A percentile compares a stretch with the other conserved stretches of the same genome.
Evolutionary conservation across 225 moss, liverwort and hornwort species (phyloP).

Genomic region (Sphagnum tenellum): DNA sequence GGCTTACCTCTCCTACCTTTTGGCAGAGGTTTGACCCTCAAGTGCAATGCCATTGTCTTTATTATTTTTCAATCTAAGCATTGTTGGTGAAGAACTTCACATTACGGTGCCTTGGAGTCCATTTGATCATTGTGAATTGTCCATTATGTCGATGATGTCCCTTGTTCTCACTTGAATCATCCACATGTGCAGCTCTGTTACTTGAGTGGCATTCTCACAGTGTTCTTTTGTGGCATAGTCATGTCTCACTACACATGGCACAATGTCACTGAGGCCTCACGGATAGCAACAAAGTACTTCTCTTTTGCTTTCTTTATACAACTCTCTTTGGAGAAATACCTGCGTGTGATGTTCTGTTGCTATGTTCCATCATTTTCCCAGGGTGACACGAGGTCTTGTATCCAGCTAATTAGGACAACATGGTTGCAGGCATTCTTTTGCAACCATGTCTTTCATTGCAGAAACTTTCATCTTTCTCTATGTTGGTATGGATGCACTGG

Average conservation of each 20-base stretch:
- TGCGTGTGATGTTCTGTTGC: not conserved
- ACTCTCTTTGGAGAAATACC: not conserved
- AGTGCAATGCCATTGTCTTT: not conserved
- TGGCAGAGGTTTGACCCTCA: conserved; percentile 51
- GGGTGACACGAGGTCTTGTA: no score
- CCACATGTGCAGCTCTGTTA: conserved; percentile 46
- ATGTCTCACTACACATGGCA: conserved; percentile 99
- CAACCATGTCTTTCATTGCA: conserved; percentile 83
- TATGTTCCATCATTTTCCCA: no score
- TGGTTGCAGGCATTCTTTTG: conserved; percentile 54
- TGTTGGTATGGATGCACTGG: conserved; percentile 95
- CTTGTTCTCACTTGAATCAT: no score
- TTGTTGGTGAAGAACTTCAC: no score
- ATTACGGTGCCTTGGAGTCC: no score
- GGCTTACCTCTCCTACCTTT: conserved; percentile 85
- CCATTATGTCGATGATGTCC: no score
- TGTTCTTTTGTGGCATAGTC: conserved; percentile 95
- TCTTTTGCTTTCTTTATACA: not conserved
- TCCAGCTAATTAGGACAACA: not conserved
- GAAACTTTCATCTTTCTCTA: conserved; percentile 89
- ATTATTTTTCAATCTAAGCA: not conserved
- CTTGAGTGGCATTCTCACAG: conserved; percentile 85
- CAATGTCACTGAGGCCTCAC: conserved; percentile 75
- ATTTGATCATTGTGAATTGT: no score
- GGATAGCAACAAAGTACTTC: conserved; percentile 64